Base-by-base conservation (phyloP, 345 rosid species). In the Euphorbia tirucalli region DNA sequence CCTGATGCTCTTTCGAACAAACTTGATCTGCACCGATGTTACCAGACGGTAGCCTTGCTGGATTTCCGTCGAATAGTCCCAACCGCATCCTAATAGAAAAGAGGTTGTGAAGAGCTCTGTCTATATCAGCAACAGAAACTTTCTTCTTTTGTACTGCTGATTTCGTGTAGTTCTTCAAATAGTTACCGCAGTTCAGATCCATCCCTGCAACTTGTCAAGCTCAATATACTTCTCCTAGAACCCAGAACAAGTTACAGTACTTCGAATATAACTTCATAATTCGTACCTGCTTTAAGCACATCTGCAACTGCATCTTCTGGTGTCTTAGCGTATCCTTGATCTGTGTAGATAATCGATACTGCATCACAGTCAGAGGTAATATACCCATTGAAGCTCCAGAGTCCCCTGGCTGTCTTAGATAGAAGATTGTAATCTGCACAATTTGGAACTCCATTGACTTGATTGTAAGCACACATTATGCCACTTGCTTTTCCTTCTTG, bases 351-450 rank as follows among this genome's bases (percentile, higher is more conserved):
- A 73, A 90, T 81, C 15, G 88, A 74, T 19, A 95, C 97, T 0
- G 99, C 96, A 62, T 95, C 97, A 62, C 98, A 95, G 72, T 92
- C 97, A 7, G 97, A 95, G 19, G 88, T 82, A 24, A 95, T 86
- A 78, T 90, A 94, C 93, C 97, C 98, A 24, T 81, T 41, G 81
- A 95, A 92, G 8, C 72, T 75, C 99, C 97, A 95, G 18, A 77
- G 82, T 5, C 77, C 79, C 79, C 99, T 84, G 85, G 73, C 77
- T 27, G 70, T 73, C 39, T 65, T 69, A 24, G 81, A 41, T 54
- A 78, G 71, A 5, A 73, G 77, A 65, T 73, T 63, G 74, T 73
- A 59, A 70, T 73, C 77, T 43, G 81, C 81, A 48, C 81, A 78
- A 39, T 70, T 78, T 25, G 81, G 81, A 69, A 78, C 77, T 18